Evolutionary conservation across 345 rosid genomes (phyloP).

Genomic region (Camelina hispida): DNA sequence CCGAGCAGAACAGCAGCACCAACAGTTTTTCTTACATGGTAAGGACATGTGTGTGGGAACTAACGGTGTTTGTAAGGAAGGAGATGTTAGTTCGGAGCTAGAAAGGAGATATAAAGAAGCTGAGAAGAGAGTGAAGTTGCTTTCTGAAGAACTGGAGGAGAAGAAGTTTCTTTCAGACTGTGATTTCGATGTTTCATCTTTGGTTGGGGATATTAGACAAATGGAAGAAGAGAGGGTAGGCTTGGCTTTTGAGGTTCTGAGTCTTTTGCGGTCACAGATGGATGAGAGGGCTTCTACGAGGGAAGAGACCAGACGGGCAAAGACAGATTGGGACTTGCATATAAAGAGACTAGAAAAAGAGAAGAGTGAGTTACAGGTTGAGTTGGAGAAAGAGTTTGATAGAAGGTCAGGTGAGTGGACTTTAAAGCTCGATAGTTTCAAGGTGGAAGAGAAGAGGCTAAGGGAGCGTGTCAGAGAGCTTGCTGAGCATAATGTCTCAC

Average conservation of each 20-base stretch:
- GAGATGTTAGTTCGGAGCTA: slow-evolving; percentile 52
- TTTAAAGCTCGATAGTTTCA: slow-evolving; percentile 69
- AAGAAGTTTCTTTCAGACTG: slow-evolving; percentile 56
- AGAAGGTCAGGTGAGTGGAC: slow-evolving; percentile 93
- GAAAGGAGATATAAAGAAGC: slow-evolving; percentile 73
- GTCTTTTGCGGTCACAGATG: slow-evolving; percentile 66
- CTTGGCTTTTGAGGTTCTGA: slow-evolving; percentile 76
- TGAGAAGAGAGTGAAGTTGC: slow-evolving; percentile 66
- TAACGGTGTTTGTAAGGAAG: slow-evolving; percentile 47
- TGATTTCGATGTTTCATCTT: slow-evolving; percentile 62
- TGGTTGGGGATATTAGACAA: slow-evolving; percentile 62
- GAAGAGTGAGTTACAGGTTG: slow-evolving; percentile 73
- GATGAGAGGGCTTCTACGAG: slow-evolving; percentile 60
- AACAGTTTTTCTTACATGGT: slow-evolving; percentile 44
- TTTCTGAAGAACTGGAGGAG: slow-evolving; percentile 71
- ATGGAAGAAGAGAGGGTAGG: slow-evolving; percentile 71
- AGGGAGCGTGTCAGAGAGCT: slow-evolving; percentile 95
- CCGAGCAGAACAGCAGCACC: slow-evolving; percentile 41
- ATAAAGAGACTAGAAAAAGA: slow-evolving; percentile 70
- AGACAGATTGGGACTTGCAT: slow-evolving; percentile 58
- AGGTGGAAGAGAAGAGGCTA: slow-evolving; percentile 82
- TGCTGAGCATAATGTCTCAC: slow-evolving; percentile 93
- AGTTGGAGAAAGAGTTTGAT: slow-evolving; percentile 90
- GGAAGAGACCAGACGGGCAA: slow-evolving; percentile 62
- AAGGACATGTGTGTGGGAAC: slow-evolving; percentile 43